Base-by-base conservation (phyloP, 345 rosid species). In the Brassica juncea region DNA sequence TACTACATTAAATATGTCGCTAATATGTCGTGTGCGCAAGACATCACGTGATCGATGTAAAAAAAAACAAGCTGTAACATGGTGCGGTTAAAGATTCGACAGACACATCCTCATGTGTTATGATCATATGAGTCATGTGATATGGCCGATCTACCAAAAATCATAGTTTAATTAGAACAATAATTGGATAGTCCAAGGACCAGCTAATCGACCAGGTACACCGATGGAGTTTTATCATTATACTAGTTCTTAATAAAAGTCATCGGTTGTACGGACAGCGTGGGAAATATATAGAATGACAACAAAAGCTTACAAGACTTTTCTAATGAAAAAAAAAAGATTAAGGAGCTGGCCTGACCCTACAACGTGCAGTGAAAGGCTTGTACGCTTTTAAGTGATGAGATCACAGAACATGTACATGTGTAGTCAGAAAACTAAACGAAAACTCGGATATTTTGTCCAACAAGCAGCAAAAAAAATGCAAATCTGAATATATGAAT, bases 51-150 rank as follows among this genome's bases (percentile, higher is more conserved):
- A 79, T 35, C 32, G 4, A 35, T 68, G 70, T 73, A 23, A n/a
- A 59, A 5, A 34, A 60, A 5, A 19, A 30, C 25, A 63, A 71
- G 81, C 61, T 78, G 72, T 78, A 39, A 64, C 14, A 28, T 15
- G 27, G 60, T 71, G 44, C 6, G 52, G 72, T 72, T 31, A 65
- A 67, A 79, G 82, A 79, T 79, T 79, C 82, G 77, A 59, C 68
- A 30, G 63, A 60, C 34, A 25, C 39, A 73, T 68, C 4, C 64
- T 68, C 78, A 73, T 73, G 82, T 68, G 78, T 68, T 21, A 44
- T 32, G 77, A 72, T 72, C 72, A 66, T 72, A 68, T 79, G 77
- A 73, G 66, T 72, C 72, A 66, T 72, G 73, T 79, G 77, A 73
- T 59, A 47, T 49, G 30, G 60, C 15, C 55, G 31, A 78, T 72